Conservation (phyloP, 768 basidiomycete genomes). For the Lentinula sp. region DNA sequence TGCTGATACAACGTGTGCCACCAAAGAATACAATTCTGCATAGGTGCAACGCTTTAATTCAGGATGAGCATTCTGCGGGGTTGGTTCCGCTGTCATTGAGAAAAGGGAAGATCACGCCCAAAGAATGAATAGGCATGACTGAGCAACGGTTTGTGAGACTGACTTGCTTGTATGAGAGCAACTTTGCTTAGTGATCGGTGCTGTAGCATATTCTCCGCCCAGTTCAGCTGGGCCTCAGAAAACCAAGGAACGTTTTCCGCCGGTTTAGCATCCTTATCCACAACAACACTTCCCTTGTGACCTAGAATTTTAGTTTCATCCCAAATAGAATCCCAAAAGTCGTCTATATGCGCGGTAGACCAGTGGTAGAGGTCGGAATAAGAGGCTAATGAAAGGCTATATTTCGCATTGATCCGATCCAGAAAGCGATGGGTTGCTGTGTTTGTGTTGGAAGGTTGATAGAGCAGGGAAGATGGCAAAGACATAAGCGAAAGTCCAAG, state of each 20-base stretch:
- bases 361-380: constrained; percentile 65
- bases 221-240: constrained; percentile 58
- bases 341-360: constrained; percentile 53
- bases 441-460: constrained; percentile 32
- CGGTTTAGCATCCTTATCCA: constrained; percentile 48
- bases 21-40: constrained; percentile 48
- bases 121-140: constrained; percentile 8
- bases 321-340: constrained; percentile 75
- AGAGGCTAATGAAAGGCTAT: constrained; percentile 35
- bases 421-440: constrained; percentile 48
- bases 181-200: constrained; percentile 49
- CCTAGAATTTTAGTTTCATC: constrained; percentile 59
- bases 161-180: constrained; percentile 69
- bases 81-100: constrained; percentile 52
- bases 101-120: constrained; percentile 10
- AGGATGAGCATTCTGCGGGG: constrained; percentile 37
- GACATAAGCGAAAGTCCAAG: not conserved
- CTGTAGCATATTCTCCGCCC: constrained; percentile 76
- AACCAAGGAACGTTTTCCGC: constrained; percentile 70
- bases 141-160: constrained; percentile 23
- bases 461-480: constrained; percentile 26
- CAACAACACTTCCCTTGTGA: constrained; percentile 52
- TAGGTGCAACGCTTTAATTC: constrained; percentile 45
- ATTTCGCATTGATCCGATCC: constrained; percentile 40
- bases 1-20: constrained; percentile 52